phyloP scores from a whole-genome alignment of 331 rosid species.

The Acacia concinna region DNA sequence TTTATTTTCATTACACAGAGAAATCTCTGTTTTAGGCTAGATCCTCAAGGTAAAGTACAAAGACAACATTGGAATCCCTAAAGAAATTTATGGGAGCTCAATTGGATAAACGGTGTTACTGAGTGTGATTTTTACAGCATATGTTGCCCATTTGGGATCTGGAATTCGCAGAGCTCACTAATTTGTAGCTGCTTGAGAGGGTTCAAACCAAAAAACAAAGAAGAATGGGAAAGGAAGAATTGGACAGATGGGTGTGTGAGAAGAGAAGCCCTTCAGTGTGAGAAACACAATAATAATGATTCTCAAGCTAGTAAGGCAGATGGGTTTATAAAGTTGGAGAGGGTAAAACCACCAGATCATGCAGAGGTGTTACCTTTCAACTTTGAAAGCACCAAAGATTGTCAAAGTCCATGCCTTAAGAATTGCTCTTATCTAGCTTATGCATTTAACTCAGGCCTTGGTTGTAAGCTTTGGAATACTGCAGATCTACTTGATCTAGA shows the following conservation, averaged over 20 bases:
- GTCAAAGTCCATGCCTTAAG: not conserved
- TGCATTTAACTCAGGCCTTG: not conserved
- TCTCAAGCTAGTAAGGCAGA: not conserved
- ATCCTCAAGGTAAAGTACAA: not conserved
- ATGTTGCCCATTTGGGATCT: slow-evolving; percentile 23
- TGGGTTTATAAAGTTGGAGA: slow-evolving; percentile 21
- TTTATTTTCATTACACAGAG: not conserved
- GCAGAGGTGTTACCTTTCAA: not conserved
- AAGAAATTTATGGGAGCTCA: not conserved
- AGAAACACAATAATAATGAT: not conserved
- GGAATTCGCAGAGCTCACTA: slow-evolving; percentile 27
- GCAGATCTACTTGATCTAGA: not conserved
- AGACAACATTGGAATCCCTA: not conserved
- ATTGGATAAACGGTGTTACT: not conserved
- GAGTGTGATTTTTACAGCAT: not conserved
- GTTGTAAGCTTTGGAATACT: slow-evolving; percentile 21
- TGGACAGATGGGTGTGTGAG: slow-evolving; percentile 28
- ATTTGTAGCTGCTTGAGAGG: slow-evolving; percentile 46
- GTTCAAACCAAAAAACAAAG: slow-evolving; percentile 33
- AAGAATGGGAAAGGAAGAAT: slow-evolving; percentile 27
- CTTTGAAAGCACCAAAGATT: not conserved
- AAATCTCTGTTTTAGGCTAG: not conserved
- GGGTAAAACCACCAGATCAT: slow-evolving; percentile 28
- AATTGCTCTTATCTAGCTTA: slow-evolving; percentile 15
- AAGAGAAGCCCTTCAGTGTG: not conserved